These are phyloP conservation scores for Trichoderma sp. DNA, from an alignment of 2,329 filamentous ascomycete genomes.

Conservation along the genomic window DNA sequence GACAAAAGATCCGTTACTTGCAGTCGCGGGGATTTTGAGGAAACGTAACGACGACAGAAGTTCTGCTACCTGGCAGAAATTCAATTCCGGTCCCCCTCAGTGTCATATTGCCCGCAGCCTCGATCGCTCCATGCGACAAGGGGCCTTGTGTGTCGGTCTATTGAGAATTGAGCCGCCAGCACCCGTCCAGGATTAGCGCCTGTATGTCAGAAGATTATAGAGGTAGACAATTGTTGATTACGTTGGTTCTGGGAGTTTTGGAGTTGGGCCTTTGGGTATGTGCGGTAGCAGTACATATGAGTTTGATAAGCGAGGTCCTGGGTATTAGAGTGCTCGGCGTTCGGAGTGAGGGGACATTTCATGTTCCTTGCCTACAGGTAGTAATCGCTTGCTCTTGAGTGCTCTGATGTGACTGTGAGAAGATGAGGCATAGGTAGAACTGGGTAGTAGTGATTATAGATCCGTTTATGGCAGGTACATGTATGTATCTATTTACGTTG, in stretches of 20 bases:
- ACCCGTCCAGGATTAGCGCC: constrained; percentile 5
- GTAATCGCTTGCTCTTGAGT: too few species aligned
- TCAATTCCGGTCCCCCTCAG: not conserved
- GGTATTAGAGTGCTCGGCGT: not conserved
- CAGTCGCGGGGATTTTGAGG: not conserved
- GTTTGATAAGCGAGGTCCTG: not conserved
- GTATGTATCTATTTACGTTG: not conserved
- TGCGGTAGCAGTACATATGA: not conserved
- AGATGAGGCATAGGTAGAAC: not conserved
- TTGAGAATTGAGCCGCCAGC: not conserved
- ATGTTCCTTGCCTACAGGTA: not conserved
- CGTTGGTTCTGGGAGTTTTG: not conserved
- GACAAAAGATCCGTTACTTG: not conserved
- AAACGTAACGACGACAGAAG: not conserved
- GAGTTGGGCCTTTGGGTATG: not conserved
- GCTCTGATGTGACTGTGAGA: not conserved
- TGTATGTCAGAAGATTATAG: not conserved
- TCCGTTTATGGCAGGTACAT: not conserved
- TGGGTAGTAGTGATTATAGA: not conserved
- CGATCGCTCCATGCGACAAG: constrained; percentile 4
- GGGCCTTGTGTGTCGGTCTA: not conserved
- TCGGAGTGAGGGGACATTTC: not conserved
- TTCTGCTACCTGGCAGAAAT: not conserved
- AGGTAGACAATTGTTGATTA: not conserved
- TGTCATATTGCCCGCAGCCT: constrained; percentile 9